These are phyloP conservation scores for Lichtheimia hyalospora DNA, from an alignment of 371 early-diverging fungal species.

Conservation along the genomic window DNA sequence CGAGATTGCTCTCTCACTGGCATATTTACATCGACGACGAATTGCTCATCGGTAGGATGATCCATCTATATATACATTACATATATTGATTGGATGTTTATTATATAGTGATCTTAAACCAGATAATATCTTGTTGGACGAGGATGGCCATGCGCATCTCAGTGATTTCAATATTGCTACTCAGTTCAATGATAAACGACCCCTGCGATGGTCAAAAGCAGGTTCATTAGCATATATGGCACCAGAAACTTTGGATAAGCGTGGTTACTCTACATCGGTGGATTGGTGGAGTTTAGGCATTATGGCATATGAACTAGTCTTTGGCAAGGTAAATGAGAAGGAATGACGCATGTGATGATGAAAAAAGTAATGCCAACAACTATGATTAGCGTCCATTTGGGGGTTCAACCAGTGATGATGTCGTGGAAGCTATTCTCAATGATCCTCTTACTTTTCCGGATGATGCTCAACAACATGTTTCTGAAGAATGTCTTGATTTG, in stretches of 20 bases:
- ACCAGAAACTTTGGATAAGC: conserved; percentile 70
- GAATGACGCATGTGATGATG: not conserved
- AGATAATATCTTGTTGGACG: conserved; percentile 91
- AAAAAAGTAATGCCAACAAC: not conserved
- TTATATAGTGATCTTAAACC: conserved; percentile 89
- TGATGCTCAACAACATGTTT: conserved; percentile 41
- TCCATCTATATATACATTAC: no score
- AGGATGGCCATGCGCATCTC: conserved; percentile 79
- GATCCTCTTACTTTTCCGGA: conserved; percentile 60
- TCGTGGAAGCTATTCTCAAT: conserved; percentile 59
- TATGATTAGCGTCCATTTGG: conserved; percentile 72
- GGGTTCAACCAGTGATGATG: conserved; percentile 30
- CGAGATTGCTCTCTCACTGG: conserved; percentile 67
- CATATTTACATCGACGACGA: conserved; percentile 63
- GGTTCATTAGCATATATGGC: conserved; percentile 77
- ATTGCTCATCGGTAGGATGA: conserved; percentile 59
- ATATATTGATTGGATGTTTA: not conserved
- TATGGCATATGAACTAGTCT: conserved; percentile 76
- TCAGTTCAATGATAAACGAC: conserved; percentile 51
- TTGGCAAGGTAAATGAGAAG: conserved; percentile 58
- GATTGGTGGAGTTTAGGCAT: conserved; percentile 94
- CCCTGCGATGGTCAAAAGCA: conserved; percentile 57
- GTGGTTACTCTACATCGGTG: conserved; percentile 66
- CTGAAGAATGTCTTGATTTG: conserved; percentile 55
- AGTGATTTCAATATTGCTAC: conserved; percentile 89